A percentile compares a stretch with the other conserved stretches of the same genome.
Evolutionary conservation across 1,284 basidiomycete species (phyloP).

Genomic region (Somion occarium): DNA sequence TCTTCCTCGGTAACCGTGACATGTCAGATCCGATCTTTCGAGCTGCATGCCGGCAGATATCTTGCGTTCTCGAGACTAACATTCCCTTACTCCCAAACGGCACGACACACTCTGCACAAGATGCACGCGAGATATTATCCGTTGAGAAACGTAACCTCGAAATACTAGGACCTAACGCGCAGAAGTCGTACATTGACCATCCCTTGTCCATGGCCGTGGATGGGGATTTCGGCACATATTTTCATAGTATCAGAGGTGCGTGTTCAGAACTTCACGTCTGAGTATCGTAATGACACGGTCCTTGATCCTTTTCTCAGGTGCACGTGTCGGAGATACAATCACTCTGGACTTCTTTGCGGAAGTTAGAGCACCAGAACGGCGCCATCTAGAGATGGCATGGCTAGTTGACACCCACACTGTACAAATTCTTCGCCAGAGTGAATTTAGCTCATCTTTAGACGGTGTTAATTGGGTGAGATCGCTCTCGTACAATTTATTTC

Average conservation of each 20-base stretch:
- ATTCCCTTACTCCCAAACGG: conserved; percentile 40
- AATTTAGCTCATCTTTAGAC: conserved; percentile 37
- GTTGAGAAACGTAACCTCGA: conserved; percentile 33
- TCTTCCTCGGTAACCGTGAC: conserved; percentile 13
- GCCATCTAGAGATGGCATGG: conserved; percentile 32
- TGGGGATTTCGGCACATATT: conserved; percentile 40
- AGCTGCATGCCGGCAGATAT: conserved; percentile 40
- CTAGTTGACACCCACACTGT: conserved; percentile 40
- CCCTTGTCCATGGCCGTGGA: conserved; percentile 57
- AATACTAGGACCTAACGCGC: conserved; percentile 30
- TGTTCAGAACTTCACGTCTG: too few relatives aligned
- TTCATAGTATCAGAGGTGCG: conserved; percentile 44
- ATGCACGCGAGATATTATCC: conserved; percentile 35
- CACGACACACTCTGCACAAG: conserved; percentile 19
- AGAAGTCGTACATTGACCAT: conserved; percentile 37
- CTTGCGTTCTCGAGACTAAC: conserved; percentile 53
- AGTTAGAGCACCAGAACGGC: not conserved
- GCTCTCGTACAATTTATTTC: too few relatives aligned
- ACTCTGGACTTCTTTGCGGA: not conserved
- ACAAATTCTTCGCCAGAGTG: conserved; percentile 29
- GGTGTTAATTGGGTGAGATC: conserved; percentile 39
- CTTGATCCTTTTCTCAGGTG: too few relatives aligned
- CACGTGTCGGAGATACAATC: not conserved
- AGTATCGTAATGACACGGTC: too few relatives aligned
- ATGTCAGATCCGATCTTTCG: conserved; percentile 19